phyloP scores from a whole-genome alignment of 805 yeast species.

The Candida sakaeoensis region DNA sequence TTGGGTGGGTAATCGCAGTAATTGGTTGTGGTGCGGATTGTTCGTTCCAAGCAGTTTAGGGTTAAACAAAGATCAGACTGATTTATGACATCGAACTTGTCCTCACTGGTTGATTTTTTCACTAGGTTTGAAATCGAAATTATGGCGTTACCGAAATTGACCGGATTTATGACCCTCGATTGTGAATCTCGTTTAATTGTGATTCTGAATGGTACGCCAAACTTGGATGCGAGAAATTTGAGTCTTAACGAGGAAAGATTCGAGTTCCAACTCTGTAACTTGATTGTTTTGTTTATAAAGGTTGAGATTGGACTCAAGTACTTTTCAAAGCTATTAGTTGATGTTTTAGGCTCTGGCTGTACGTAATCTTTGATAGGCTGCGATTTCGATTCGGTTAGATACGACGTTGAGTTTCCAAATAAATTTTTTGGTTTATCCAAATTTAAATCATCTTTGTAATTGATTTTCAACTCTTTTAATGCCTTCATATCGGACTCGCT shows the following conservation, averaged over 20 bases:
- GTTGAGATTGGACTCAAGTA: neutral
- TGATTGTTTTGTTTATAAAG: neutral
- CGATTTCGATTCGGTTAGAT: neutral
- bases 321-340: neutral
- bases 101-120: constrained; percentile 61
- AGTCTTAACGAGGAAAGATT: neutral
- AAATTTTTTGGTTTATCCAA: constrained; percentile 17
- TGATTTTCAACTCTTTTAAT: constrained; percentile 18
- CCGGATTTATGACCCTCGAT: constrained; percentile 57
- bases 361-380: constrained; percentile 3
- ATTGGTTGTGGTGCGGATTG: constrained; percentile 43
- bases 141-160: constrained; percentile 57
- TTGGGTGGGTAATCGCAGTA: constrained; percentile 39
- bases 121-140: constrained; percentile 57
- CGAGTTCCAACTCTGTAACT: neutral
- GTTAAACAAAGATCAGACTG: constrained; percentile 54
- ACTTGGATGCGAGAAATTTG: constrained; percentile 25
- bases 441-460: constrained; percentile 15
- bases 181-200: constrained; percentile 53
- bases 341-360: neutral
- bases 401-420: constrained; percentile 33
- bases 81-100: constrained; percentile 50
- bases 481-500: constrained; percentile 27
- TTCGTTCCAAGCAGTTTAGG: constrained; percentile 54
- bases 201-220: constrained; percentile 34